phyloP scores from a whole-genome alignment of 345 rosid genomes.

The Laguncularia racemosa region DNA sequence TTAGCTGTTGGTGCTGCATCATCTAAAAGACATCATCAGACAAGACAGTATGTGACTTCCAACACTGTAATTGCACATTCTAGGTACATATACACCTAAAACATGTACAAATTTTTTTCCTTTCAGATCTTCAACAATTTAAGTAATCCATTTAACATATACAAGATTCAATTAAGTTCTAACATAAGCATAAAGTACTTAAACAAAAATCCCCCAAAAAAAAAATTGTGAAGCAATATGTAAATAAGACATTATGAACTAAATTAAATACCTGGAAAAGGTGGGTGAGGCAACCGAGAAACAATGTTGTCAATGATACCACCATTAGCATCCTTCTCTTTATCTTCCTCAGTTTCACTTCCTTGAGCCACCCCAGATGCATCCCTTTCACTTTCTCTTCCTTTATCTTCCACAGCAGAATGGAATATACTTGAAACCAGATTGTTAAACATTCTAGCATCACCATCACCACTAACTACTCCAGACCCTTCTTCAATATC shows the following conservation, averaged over 20 bases:
- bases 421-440: conserved; percentile 19
- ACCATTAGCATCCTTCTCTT: conserved; percentile 4
- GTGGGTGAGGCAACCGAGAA: conserved; percentile 40
- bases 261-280: conserved; percentile 33
- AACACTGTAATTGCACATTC: not conserved
- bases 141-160: too few species aligned
- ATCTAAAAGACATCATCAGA: conserved; percentile 19
- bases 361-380: not conserved
- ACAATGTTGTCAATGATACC: conserved; percentile 47
- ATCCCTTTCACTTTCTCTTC: not conserved
- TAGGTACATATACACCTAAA: too few species aligned
- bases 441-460: conserved; percentile 15
- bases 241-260: too few species aligned
- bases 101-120: too few species aligned
- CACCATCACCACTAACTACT: not conserved
- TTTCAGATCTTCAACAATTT: too few species aligned
- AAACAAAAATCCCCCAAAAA: too few species aligned
- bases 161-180: too few species aligned
- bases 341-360: conserved; percentile 5
- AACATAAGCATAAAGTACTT: too few species aligned
- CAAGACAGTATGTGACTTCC: not conserved
- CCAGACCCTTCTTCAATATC: conserved; percentile 2
- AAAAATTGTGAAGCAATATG: too few species aligned
- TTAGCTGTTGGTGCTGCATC: conserved; percentile 55
- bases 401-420: conserved; percentile 2